These are phyloP conservation scores for Podosphaera leucotricha DNA, from an alignment of 2,329 filamentous ascomycete species.

Conservation along the genomic window DNA sequence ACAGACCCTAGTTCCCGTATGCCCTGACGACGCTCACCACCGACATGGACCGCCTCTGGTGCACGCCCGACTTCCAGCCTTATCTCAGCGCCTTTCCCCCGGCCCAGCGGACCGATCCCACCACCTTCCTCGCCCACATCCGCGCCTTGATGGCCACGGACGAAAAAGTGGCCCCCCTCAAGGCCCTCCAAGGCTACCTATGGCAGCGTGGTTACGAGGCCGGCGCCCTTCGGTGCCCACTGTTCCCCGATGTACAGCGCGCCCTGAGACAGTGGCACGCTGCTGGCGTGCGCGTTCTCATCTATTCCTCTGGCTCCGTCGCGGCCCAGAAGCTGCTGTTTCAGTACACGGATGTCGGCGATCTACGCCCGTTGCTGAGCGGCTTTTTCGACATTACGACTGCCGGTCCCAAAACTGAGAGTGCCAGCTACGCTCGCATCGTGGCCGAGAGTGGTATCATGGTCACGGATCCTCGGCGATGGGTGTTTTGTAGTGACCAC, in stretches of 20 bases:
- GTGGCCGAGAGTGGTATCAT: conserved; percentile 1
- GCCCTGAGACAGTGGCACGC: conserved; percentile 35
- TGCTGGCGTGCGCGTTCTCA: conserved; percentile 33
- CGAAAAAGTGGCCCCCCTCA: conserved; percentile 54
- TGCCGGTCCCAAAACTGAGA: conserved; percentile 49
- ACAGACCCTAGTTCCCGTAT: conserved; percentile 43
- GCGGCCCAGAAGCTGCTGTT: conserved; percentile 64
- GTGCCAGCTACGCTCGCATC: conserved; percentile 33
- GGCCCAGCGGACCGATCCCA: conserved; percentile 32
- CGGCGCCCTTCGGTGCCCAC: conserved; percentile 44
- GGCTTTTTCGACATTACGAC: conserved; percentile 65
- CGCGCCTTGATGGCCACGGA: conserved; percentile 46
- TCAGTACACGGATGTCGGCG: conserved; percentile 32
- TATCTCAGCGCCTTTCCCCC: conserved; percentile 51
- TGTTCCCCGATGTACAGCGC: conserved; percentile 52
- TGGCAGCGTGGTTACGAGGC: conserved; percentile 53
- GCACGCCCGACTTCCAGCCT: conserved; percentile 34
- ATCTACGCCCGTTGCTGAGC: conserved; percentile 33
- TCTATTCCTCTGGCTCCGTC: conserved; percentile 65
- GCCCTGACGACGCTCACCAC: conserved; percentile 41
- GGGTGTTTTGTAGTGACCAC: conserved; percentile 68
- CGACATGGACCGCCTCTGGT: conserved; percentile 43
- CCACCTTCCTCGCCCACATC: conserved; percentile 40
- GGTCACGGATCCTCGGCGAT: conserved; percentile 22
- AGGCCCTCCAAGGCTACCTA: conserved; percentile 56